phyloP scores from a whole-genome alignment of 2,329 filamentous ascomycete species.

The Colletotrichum simmondsii region DNA sequence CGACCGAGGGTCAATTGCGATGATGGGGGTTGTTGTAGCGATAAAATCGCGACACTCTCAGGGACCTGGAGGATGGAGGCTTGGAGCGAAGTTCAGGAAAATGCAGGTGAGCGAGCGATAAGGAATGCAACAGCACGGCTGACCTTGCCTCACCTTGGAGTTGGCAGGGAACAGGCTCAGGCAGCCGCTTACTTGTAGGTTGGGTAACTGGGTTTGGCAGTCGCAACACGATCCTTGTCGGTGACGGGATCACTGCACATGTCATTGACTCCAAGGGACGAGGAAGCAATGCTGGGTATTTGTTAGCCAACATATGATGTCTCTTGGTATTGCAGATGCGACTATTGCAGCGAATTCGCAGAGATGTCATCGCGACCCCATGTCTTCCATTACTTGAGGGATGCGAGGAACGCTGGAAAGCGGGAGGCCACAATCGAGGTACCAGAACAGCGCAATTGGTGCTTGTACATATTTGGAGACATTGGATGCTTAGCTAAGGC shows the following conservation, averaged over 20 bases:
- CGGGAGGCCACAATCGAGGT: background rate
- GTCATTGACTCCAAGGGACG: background rate
- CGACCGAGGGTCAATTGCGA: background rate
- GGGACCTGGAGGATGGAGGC: background rate
- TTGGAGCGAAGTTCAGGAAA: background rate
- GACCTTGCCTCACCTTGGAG: background rate
- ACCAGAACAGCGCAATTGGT: background rate
- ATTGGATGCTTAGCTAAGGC: background rate
- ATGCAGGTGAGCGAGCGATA: constrained; percentile 27
- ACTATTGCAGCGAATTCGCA: background rate
- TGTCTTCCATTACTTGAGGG: background rate
- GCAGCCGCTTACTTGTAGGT: constrained; percentile 9
- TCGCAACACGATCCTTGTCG: background rate
- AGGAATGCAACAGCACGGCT: background rate
- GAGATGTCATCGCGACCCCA: background rate
- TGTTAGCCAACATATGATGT: background rate
- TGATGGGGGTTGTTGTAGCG: constrained; percentile 27
- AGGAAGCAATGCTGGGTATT: background rate
- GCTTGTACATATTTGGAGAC: too few species aligned
- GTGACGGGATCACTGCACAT: background rate
- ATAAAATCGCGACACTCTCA: constrained; percentile 1
- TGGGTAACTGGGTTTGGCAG: background rate
- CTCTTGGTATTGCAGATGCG: background rate
- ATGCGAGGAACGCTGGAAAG: background rate
- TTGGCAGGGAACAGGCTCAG: constrained; percentile 14